Percentiles rank a stretch among this genome's conserved stretches.
Conservation (phyloP, 257 asterid species). For the Petrea volubilis region DNA sequence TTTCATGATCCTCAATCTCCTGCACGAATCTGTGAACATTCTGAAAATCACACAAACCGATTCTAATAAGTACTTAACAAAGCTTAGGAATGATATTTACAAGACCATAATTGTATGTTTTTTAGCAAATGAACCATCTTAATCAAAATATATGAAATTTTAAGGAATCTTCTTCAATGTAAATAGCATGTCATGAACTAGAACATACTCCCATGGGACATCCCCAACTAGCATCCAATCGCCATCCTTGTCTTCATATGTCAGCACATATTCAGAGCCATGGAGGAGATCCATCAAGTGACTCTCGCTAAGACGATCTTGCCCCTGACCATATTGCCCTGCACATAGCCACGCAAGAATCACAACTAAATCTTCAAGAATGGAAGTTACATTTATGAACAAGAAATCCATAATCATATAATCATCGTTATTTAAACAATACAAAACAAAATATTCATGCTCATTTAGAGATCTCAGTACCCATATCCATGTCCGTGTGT, state of each 20-base stretch:
- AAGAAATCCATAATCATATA: neutral
- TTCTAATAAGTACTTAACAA: neutral
- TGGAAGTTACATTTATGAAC: neutral
- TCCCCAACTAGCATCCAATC: conserved; percentile 96
- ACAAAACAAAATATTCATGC: neutral
- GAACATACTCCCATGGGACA: conserved; percentile 85
- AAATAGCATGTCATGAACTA: neutral
- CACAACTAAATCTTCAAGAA: neutral
- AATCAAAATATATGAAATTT: too few species aligned
- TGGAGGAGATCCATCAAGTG: conserved; percentile 61
- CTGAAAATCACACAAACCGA: conserved; percentile 38
- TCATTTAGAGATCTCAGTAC: neutral
- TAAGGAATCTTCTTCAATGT: neutral
- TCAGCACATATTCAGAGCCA: conserved; percentile 70
- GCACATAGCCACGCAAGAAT: neutral
- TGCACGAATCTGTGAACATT: conserved; percentile 85
- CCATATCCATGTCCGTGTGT: too few species aligned
- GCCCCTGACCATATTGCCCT: conserved; percentile 66
- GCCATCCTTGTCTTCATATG: conserved; percentile 80
- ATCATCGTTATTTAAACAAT: neutral
- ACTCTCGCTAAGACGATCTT: conserved; percentile 55
- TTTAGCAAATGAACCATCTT: neutral
- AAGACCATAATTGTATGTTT: neutral
- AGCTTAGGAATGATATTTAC: neutral
- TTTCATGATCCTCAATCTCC: conserved; percentile 84